A percentile compares a stretch with the other conserved stretches of the same genome.
Conservation (phyloP, 1,139 yeast genomes). For the Kodamaea sp. region DNA sequence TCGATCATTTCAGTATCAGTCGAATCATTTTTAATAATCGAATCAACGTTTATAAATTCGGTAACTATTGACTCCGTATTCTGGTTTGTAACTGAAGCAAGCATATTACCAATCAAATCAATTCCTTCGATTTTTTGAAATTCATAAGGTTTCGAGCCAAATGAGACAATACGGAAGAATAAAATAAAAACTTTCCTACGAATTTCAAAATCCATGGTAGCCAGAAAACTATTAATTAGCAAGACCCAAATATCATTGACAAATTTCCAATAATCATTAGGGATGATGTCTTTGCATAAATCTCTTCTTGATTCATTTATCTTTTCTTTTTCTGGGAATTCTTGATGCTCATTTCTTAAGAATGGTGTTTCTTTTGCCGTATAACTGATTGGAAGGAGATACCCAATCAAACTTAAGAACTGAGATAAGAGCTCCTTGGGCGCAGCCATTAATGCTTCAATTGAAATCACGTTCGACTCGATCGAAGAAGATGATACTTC, state of each 20-base stretch:
- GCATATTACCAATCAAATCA: conserved; percentile 41
- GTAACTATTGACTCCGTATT: conserved; percentile 31
- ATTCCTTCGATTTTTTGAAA: conserved; percentile 20
- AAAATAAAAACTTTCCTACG: conserved; percentile 59
- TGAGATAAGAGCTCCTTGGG: conserved; percentile 63
- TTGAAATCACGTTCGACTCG: conserved; percentile 21
- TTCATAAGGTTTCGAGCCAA: conserved; percentile 16
- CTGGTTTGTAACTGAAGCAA: conserved; percentile 73
- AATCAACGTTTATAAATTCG: conserved; percentile 7
- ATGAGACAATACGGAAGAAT: conserved; percentile 50
- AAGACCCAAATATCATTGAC: conserved; percentile 53
- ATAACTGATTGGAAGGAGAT: conserved; percentile 51
- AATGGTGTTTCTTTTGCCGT: conserved; percentile 30
- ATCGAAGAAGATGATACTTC: not conserved
- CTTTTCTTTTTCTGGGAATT: conserved; percentile 22
- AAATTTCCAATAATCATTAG: conserved; percentile 38
- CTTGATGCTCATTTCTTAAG: conserved; percentile 23
- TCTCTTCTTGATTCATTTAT: conserved; percentile 28
- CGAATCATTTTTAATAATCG: conserved; percentile 8
- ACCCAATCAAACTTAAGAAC: conserved; percentile 54
- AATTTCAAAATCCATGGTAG: conserved; percentile 67
- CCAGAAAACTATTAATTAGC: conserved; percentile 67
- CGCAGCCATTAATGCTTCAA: conserved; percentile 71
- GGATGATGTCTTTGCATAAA: conserved; percentile 20
- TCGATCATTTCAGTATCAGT: conserved; percentile 12